These are phyloP conservation scores for Rhodotorula sp. DNA, from an alignment of 1,284 basidiomycete species.

Conservation along the genomic window DNA sequence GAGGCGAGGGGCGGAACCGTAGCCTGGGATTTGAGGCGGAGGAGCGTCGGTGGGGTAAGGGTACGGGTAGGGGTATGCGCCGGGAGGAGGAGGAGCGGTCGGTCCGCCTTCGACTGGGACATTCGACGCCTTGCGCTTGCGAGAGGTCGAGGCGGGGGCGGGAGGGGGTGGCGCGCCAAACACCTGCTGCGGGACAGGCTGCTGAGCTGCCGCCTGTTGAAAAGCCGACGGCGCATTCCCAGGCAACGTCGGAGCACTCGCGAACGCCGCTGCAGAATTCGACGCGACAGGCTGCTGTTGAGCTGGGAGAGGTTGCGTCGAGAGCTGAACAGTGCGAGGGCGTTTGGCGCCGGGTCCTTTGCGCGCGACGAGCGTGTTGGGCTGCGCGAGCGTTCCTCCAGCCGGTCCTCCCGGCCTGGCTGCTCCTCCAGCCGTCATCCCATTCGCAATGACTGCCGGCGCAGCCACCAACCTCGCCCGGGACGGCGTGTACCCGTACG, in stretches of 20 bases:
- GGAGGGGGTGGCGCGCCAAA: background rate
- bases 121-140: constrained; percentile 9
- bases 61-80: background rate
- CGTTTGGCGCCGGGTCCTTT: constrained; percentile 42
- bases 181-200: background rate
- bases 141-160: background rate
- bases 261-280: constrained; percentile 2
- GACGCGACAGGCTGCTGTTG: background rate
- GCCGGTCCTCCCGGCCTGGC: constrained; percentile 20
- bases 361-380: constrained; percentile 46
- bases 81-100: background rate
- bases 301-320: background rate
- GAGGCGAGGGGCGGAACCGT: constrained; percentile 7
- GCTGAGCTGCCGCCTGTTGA: background rate
- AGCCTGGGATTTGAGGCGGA: constrained; percentile 7
- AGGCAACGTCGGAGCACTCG: constrained; percentile 6
- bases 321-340: constrained; percentile 15
- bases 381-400: constrained; percentile 30
- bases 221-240: background rate
- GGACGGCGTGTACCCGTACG: constrained; percentile 20
- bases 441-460: background rate
- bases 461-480: constrained; percentile 12
- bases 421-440: background rate
- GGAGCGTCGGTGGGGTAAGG: background rate
- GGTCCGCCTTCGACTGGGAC: background rate